Evolutionary conservation across 208 protist species (phyloP).

Genomic region (Leishmania lainsoni): DNA sequence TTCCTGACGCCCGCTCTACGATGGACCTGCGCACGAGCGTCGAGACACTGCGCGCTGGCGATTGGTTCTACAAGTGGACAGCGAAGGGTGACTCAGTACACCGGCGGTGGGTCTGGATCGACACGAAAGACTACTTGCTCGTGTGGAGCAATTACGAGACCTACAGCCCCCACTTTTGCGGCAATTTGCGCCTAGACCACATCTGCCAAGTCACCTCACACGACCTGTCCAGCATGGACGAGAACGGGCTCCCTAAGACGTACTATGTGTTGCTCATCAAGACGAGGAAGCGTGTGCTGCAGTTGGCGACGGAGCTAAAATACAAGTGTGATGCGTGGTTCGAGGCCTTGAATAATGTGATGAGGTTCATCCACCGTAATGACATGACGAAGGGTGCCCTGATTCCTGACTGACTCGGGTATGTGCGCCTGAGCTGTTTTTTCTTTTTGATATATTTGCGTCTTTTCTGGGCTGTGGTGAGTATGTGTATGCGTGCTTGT

Average conservation of each 20-base stretch:
- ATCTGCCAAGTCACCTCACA: slow-evolving; percentile 61
- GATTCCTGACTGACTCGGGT: slow-evolving; percentile 35
- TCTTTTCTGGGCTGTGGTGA: not conserved
- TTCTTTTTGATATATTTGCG: not conserved
- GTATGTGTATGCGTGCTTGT: not conserved
- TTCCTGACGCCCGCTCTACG: slow-evolving; percentile 56
- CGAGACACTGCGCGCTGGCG: slow-evolving; percentile 59
- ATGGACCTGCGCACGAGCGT: slow-evolving; percentile 73
- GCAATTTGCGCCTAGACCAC: slow-evolving; percentile 60
- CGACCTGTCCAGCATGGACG: slow-evolving; percentile 50
- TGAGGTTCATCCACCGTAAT: slow-evolving; percentile 63
- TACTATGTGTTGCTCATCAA: slow-evolving; percentile 82
- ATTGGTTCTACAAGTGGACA: slow-evolving; percentile 91
- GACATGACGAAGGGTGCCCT: slow-evolving; percentile 44
- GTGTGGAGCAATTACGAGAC: slow-evolving; percentile 78
- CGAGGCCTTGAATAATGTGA: slow-evolving; percentile 79
- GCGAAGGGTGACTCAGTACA: slow-evolving; percentile 44
- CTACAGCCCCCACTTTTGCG: slow-evolving; percentile 54
- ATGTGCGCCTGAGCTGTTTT: not conserved
- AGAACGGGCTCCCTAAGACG: slow-evolving; percentile 52
- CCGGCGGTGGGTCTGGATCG: slow-evolving; percentile 81
- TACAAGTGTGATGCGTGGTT: slow-evolving; percentile 80
- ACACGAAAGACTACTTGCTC: slow-evolving; percentile 72
- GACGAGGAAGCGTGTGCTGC: slow-evolving; percentile 61
- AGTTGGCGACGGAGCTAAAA: slow-evolving; percentile 72